Percentiles rank a stretch among this genome's conserved stretches.
Evolutionary conservation across 352 stramenopile genomes (phyloP).

Genomic region (Phytophthora chlamydospora): DNA sequence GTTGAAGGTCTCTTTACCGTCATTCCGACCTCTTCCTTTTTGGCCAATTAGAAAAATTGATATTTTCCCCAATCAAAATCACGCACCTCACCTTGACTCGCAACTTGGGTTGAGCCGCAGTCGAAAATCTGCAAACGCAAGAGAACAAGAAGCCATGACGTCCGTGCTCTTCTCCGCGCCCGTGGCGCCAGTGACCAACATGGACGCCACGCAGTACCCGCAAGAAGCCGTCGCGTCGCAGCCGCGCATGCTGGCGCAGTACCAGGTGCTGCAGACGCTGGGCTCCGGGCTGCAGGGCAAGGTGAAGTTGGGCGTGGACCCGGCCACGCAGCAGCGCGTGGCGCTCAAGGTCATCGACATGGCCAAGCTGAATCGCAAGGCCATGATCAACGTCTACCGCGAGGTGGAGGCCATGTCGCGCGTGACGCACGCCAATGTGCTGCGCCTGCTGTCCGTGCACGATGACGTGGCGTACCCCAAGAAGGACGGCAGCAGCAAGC

Average conservation of each 20-base stretch:
- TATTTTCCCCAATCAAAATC: constrained; percentile 16
- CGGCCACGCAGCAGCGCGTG: constrained; percentile 77
- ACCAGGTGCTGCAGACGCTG: constrained; percentile 79
- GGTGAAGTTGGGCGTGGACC: constrained; percentile 89
- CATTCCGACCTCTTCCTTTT: neutral
- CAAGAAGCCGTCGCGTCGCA: constrained; percentile 5
- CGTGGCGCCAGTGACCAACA: constrained; percentile 38
- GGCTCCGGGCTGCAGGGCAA: constrained; percentile 85
- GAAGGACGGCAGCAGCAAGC: constrained; percentile 72
- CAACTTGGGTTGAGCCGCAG: constrained; percentile 19
- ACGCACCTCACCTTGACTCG: constrained; percentile 4
- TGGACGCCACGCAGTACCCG: constrained; percentile 31
- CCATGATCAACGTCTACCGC: constrained; percentile 85
- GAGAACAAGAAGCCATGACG: constrained; percentile 30
- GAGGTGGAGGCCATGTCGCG: constrained; percentile 92
- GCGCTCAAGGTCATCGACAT: constrained; percentile 93
- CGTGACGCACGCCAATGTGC: constrained; percentile 81
- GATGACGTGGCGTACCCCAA: constrained; percentile 78
- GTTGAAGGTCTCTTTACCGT: neutral
- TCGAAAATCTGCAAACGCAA: constrained; percentile 16
- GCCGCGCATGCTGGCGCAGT: constrained; percentile 76
- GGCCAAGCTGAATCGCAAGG: constrained; percentile 80
- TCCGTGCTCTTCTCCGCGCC: constrained; percentile 35
- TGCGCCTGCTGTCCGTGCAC: constrained; percentile 79
- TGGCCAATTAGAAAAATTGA: neutral